Evolutionary conservation across 192 early-diverging fungal species (phyloP).

Genomic region (Diversispora epigaea): DNA sequence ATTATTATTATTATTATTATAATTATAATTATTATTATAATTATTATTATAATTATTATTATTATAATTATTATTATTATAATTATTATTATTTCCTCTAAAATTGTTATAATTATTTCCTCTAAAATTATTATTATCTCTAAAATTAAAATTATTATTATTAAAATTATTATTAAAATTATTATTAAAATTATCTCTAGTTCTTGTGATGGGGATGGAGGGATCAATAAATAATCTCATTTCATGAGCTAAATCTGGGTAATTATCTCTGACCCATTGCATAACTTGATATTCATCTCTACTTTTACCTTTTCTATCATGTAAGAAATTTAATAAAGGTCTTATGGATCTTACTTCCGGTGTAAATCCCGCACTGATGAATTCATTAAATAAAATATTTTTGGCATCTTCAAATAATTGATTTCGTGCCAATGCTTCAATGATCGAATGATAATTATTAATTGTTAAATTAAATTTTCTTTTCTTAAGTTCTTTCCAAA

Average conservation of each 20-base stretch:
- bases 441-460: conserved; percentile 45
- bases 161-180: too few relatives aligned
- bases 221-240: neutral
- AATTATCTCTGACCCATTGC: conserved; percentile 18
- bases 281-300: conserved; percentile 24
- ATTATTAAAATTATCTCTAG: too few relatives aligned
- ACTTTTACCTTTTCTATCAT: conserved; percentile 2
- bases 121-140: too few relatives aligned
- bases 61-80: neutral
- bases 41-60: neutral
- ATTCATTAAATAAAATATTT: conserved; percentile 12
- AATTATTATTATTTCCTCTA: neutral
- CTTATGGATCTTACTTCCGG: conserved; percentile 6
- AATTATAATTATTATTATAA: neutral
- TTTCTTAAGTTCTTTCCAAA: conserved; percentile 40
- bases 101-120: neutral
- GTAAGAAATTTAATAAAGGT: conserved; percentile 22
- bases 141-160: too few relatives aligned
- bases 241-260: conserved; percentile 28
- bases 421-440: conserved; percentile 43
- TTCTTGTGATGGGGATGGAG: too few relatives aligned
- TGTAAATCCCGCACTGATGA: neutral
- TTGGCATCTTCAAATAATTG: conserved; percentile 26
- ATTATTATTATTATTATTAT: conserved; percentile 30
- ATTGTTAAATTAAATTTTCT: conserved; percentile 34